Base-by-base conservation (phyloP, 495 filamentous ascomycete genomes). In the Aspergillus ostianus region DNA sequence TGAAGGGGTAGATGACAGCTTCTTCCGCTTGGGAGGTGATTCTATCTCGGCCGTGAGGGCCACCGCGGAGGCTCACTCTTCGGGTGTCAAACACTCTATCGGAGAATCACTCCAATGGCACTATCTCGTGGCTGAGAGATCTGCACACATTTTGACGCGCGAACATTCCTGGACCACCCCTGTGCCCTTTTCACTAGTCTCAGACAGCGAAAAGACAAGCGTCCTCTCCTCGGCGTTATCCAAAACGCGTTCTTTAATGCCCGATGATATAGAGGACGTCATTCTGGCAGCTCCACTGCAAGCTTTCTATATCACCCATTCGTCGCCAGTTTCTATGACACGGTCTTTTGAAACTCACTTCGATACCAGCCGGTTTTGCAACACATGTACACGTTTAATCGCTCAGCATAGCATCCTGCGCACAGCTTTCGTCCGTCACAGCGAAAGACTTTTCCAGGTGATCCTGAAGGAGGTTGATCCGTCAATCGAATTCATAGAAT, bases 291-390 rank as follows among this genome's bases (percentile, higher is more conserved):
- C 59, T 27, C 36, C 19, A 4, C 61, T 67, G 7, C 64, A 67
- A 32, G n/a, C 50, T 6, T 60, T 56, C 41, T 59, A 64, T 23
- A 58, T 67, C 13, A 76, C 68, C 19, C 46, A 64, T 21, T 29
- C 62, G 18, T 60, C 57, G 19, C 57, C 53, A 1, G 54, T 60
- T 2, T 53, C 29, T 4, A 57, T 51, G 15, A 57, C 54, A 8
- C 18, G 55, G 2, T 10, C 30, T 0, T 64, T 64, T 45, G 23
- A 26, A 27, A 23, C n/a, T 5, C 17, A 0, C 1, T 6, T 65
- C 10, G 59, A 65, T 20, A 45, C 57, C 7, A 19, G 47, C 56
- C 36, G 56, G 7, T 36, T 65, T 6, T 1, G 20, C 2, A 5
- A 10, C 7, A 53, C 61, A 20, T 67, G 56, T 20, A 5, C 15